Base-by-base conservation (phyloP, 345 rosid species). In the Eutrema yunnanense region DNA sequence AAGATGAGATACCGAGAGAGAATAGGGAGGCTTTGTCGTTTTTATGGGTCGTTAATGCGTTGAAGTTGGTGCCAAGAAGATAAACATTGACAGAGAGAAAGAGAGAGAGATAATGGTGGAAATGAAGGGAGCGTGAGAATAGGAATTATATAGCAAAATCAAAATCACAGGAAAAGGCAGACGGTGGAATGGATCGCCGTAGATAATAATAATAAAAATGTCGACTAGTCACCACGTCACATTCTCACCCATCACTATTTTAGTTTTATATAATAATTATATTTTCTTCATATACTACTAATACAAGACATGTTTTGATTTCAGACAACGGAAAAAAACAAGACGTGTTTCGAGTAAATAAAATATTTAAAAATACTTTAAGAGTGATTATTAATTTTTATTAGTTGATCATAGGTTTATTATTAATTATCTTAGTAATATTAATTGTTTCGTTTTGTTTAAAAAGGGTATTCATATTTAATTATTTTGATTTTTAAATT, bases 41-140 rank as follows among this genome's bases (percentile, higher is more conserved):
- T 16, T 13, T 3, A 6, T 40, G 69, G 70, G 62, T 47, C 55
- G 54, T 14, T 3, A 22, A 14, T 8, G 61, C 58, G 74, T 75
- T 75, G 64, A 75, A 68, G 38, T 76, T 76, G 50, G 75, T 68
- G 79, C 71, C 40, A 32, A 77, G 49, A 7, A 71, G 76, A 71
- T 65, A 77, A 77, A 62, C 40, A 62, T 16, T 36, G 63, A 53
- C 14, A 53, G 64, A 48, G 34, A 58, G 50, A 30, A 11, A 58
- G 66, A 73, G 56, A 73, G 54, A 50, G 42, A 34, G 6, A 42
- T 50, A 60, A 44, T 46, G 52, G 36, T 53, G 70, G 6, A 12
- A 46, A 16, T 34, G 22, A 22, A 29, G 56, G 14, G 46, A 55
- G 65, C 64, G 65, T 52, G 49, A 69, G 57, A 76, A 38, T 55